Percentiles rank a stretch among this genome's conserved stretches.
Conservation (phyloP, 2,329 filamentous ascomycete genomes). For the Hirsutella minnesotensis region DNA sequence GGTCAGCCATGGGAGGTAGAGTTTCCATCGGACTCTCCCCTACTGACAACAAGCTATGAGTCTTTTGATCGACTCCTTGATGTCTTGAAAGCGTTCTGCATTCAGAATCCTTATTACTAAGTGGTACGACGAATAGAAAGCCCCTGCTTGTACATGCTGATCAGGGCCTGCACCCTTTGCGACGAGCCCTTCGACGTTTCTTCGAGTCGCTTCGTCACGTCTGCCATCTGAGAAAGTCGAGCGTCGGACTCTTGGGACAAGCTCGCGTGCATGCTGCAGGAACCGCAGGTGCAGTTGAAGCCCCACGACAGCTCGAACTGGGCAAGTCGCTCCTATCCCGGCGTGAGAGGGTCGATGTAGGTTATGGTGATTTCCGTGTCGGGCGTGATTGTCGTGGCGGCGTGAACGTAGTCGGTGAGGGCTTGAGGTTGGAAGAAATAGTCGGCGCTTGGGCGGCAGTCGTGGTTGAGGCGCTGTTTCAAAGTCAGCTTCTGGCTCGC, state of each 20-base stretch:
- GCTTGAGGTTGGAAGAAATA: constrained; percentile 27
- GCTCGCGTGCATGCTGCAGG: constrained; percentile 18
- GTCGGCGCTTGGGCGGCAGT: constrained; percentile 31
- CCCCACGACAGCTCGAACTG: constrained; percentile 22
- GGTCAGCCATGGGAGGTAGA: too few species aligned
- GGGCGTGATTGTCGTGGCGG: constrained; percentile 23
- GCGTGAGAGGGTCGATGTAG: constrained; percentile 23
- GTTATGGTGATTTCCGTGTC: constrained; percentile 32
- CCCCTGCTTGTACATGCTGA: constrained; percentile 28
- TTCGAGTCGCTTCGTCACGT: not conserved
- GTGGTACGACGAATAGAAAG: too few species aligned
- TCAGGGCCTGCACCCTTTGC: constrained; percentile 25
- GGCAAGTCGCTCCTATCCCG: constrained; percentile 12
- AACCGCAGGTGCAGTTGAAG: constrained; percentile 27
- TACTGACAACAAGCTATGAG: too few species aligned
- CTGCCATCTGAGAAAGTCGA: constrained; percentile 22
- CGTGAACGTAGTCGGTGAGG: constrained; percentile 26
- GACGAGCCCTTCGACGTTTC: constrained; percentile 11
- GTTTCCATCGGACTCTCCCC: too few species aligned
- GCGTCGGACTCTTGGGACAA: constrained; percentile 21
- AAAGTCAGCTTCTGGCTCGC: not conserved
- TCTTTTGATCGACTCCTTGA: too few species aligned
- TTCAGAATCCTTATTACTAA: too few species aligned
- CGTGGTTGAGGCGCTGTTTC: constrained; percentile 30
- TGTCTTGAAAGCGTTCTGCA: too few species aligned